Evolutionary conservation across 345 rosid genomes (phyloP).

Genomic region (Psidium friedrichsthalianum): DNA sequence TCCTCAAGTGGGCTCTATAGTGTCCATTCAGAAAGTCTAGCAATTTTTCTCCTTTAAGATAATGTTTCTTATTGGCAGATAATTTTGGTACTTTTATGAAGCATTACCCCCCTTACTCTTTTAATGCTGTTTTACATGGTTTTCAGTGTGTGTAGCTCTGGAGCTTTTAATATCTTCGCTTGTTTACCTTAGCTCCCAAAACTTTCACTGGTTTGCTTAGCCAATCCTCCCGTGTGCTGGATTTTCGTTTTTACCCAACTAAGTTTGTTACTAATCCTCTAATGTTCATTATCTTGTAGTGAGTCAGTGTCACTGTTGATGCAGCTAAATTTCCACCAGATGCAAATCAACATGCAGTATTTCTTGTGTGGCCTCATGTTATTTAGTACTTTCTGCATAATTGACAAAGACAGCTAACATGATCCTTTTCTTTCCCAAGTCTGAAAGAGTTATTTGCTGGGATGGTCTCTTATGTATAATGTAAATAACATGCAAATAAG

Average conservation of each 20-base stretch:
- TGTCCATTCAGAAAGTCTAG: neutral
- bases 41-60: neutral
- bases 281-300: neutral
- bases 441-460: neutral
- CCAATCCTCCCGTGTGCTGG: neutral
- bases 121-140: neutral
- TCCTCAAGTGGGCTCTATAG: neutral
- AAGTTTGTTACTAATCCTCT: neutral
- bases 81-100: neutral
- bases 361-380: neutral
- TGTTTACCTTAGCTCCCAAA: neutral
- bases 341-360: neutral
- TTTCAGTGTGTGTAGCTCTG: neutral
- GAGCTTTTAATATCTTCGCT: neutral
- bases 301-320: neutral
- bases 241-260: neutral
- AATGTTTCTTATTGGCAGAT: neutral
- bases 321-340: neutral
- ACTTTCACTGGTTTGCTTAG: neutral
- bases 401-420: neutral
- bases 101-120: neutral
- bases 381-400: neutral
- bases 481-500: neutral
- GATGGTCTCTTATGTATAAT: neutral
- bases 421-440: neutral